Evolutionary conservation across 495 filamentous ascomycete genomes (phyloP).

Genomic region (Penicillium lividum): DNA sequence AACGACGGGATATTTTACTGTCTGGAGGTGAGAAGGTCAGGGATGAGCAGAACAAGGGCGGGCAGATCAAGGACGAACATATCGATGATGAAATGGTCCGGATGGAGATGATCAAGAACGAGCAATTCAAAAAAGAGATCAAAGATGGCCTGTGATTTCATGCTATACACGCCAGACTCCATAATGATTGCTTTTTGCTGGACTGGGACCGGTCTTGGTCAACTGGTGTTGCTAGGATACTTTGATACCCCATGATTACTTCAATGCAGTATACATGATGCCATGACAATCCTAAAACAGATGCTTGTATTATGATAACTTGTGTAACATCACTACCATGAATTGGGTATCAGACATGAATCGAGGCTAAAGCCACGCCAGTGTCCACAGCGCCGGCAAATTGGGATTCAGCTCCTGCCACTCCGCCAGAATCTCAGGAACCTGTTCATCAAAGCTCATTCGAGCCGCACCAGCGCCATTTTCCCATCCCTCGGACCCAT

Average conservation of each 20-base stretch:
- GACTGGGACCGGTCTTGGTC: not conserved
- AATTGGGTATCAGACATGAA: not conserved
- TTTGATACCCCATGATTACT: not conserved
- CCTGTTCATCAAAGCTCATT: conserved; percentile 83
- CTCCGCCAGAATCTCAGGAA: conserved; percentile 88
- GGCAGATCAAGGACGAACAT: not conserved
- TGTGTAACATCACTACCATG: not conserved
- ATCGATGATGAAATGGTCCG: not conserved
- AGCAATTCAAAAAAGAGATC: not conserved
- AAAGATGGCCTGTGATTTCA: not conserved
- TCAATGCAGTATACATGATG: not conserved
- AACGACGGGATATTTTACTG: conserved; percentile 46
- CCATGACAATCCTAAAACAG: not conserved
- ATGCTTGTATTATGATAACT: not conserved
- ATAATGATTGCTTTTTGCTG: not conserved
- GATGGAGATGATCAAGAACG: not conserved
- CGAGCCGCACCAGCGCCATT: conserved; percentile 65
- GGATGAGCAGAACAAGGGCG: not conserved
- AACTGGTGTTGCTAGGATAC: not conserved
- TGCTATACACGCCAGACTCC: no score
- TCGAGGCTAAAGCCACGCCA: conserved; percentile 79
- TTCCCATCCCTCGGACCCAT: conserved; percentile 66
- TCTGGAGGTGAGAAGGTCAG: conserved; percentile 4
- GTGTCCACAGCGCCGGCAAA: conserved; percentile 87
- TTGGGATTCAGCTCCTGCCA: conserved; percentile 97